These are phyloP conservation scores for Gracilaria gracilis DNA, from an alignment of 23 red algal species.

Conservation along the genomic window DNA sequence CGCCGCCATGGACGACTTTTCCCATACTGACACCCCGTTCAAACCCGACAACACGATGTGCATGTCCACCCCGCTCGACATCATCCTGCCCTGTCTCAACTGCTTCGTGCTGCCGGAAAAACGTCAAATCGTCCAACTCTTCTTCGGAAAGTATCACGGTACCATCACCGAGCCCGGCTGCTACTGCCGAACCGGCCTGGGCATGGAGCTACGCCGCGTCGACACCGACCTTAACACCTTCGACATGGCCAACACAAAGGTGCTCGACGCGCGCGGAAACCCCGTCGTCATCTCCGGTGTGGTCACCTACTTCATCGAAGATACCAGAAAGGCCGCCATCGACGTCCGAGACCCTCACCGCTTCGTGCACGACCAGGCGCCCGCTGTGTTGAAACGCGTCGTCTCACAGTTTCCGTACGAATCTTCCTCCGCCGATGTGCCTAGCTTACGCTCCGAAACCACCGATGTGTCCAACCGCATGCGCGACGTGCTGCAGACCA, in stretches of 20 bases:
- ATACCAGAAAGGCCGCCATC: slow-evolving; percentile 70
- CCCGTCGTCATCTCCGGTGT: slow-evolving; percentile 73
- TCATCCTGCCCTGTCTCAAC: slow-evolving; percentile 48
- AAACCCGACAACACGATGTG: slow-evolving; percentile 67
- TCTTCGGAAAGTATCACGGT: slow-evolving; percentile 77
- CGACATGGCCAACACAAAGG: slow-evolving; percentile 73
- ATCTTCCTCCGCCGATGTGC: not conserved
- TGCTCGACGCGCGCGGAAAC: slow-evolving; percentile 54
- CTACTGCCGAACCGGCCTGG: slow-evolving; percentile 66
- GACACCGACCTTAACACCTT: slow-evolving; percentile 57
- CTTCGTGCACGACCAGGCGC: slow-evolving; percentile 71
- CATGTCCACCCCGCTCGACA: slow-evolving; percentile 56
- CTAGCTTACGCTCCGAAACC: slow-evolving; percentile 57
- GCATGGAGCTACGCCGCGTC: slow-evolving; percentile 61
- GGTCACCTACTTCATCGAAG: slow-evolving; percentile 63
- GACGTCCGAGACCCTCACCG: slow-evolving; percentile 66
- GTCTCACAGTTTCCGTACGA: slow-evolving; percentile 77
- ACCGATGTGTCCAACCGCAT: slow-evolving; percentile 42
- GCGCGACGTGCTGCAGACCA: slow-evolving; percentile 49
- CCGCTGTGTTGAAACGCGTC: slow-evolving; percentile 77
- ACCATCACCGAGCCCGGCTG: slow-evolving; percentile 79
- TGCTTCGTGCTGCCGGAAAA: slow-evolving; percentile 75
- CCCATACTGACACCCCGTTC: not conserved
- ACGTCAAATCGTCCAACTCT: slow-evolving; percentile 59
- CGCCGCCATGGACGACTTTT: slow-evolving; percentile 20